These are phyloP conservation scores for Moesziomyces parantarcticus DNA, from an alignment of 1,284 basidiomycete species.

Conservation along the genomic window DNA sequence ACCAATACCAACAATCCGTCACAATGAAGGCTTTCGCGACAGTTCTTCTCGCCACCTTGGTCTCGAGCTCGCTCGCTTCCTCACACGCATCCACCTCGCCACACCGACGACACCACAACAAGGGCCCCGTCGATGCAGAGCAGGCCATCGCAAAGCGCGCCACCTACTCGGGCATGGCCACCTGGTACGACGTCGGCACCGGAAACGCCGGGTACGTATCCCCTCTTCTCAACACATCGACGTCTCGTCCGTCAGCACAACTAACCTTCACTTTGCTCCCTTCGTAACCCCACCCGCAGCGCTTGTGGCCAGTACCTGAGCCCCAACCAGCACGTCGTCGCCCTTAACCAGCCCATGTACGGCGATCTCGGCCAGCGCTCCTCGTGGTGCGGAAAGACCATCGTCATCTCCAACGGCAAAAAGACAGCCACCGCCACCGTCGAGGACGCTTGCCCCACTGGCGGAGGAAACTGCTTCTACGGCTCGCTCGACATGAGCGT, in stretches of 20 bases:
- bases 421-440: conserved; percentile 53
- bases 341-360: conserved; percentile 62
- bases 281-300: conserved; percentile 13
- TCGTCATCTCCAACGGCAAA: conserved; percentile 54
- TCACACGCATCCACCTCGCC: conserved; percentile 16
- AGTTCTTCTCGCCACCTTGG: conserved; percentile 28
- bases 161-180: conserved; percentile 53
- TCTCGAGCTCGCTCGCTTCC: conserved; percentile 32
- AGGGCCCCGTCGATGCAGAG: conserved; percentile 20
- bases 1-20: neutral
- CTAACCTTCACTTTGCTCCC: neutral
- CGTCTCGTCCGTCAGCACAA: neutral
- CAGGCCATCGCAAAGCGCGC: conserved; percentile 43
- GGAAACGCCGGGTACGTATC: conserved; percentile 53
- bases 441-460: conserved; percentile 61
- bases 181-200: conserved; percentile 61
- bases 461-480: conserved; percentile 53
- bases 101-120: conserved; percentile 38
- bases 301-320: conserved; percentile 55
- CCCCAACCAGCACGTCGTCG: conserved; percentile 54
- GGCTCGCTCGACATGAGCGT: conserved; percentile 62
- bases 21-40: conserved; percentile 40
- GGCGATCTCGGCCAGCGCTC: conserved; percentile 47
- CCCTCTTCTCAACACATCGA: too few species aligned
- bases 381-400: conserved; percentile 56